Evolutionary conservation across 768 basidiomycete species (phyloP).

Genomic region (Ramaria rubella): DNA sequence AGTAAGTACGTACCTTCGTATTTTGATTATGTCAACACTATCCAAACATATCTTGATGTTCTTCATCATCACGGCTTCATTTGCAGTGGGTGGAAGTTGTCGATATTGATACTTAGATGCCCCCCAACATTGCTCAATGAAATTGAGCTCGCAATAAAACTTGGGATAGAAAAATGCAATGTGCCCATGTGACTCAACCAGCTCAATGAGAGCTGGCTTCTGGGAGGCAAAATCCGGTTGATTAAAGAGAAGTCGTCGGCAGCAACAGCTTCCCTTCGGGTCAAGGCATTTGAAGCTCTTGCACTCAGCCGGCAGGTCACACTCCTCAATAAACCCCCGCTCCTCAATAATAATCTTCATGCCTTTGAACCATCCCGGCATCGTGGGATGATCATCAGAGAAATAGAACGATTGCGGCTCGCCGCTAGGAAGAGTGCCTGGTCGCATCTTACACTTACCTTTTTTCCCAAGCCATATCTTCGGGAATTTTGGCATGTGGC

Average conservation of each 20-base stretch:
- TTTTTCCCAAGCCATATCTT: background rate
- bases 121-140: too few relatives aligned
- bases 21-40: background rate
- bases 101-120: background rate
- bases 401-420: conserved; percentile 10
- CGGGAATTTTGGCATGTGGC: background rate
- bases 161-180: too few relatives aligned
- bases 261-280: conserved; percentile 25
- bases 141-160: too few relatives aligned
- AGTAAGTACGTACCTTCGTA: background rate
- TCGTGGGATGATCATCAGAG: conserved; percentile 12
- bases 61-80: background rate
- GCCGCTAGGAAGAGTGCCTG: background rate
- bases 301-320: conserved; percentile 12
- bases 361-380: conserved; percentile 18
- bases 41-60: background rate
- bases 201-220: too few relatives aligned
- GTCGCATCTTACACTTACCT: background rate
- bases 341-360: conserved; percentile 13
- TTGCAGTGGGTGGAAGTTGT: background rate
- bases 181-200: too few relatives aligned
- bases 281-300: conserved; percentile 27
- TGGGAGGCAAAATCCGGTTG: conserved; percentile 36
- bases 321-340: conserved; percentile 4
- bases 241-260: conserved; percentile 30